Evolutionary conservation across 1,284 basidiomycete species (phyloP), one percentile per base, ranked within the genome.

Genomic region (Testicularia cyperi): DNA sequence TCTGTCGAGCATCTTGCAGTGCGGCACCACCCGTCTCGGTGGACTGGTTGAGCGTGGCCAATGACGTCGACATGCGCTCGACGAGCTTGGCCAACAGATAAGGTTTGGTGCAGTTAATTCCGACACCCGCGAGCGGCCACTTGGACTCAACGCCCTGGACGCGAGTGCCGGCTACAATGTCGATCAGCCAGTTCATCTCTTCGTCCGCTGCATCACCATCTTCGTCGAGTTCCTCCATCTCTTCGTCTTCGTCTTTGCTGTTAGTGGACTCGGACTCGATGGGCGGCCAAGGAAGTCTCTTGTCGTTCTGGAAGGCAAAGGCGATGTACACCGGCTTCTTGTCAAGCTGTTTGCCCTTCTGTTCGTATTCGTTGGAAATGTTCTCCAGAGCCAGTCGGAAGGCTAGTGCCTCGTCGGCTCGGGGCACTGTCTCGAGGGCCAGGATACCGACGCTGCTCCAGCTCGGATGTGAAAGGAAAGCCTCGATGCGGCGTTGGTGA

Each of bases 41-140:
- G 0, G 48, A 28, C 20, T 22, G 20, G 24, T 66, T 45, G 45
- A 56, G 55, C 14, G 34, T 41, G 18, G 23, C 28, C 13, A 64
- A 48, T 19, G 51, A 52, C 2, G 31, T 15, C n/a, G 58, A 61
- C 52, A 69, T 58, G 9, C 45, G 42, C 24, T 60, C 36, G 13
- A 52, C 48, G 14, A 71, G 46, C 41, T 34, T 49, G 12, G 37
- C 33, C 8, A 72, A 34, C 21, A 61, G 44, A 31, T 63, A 55
- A 0, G 66, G 60, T 44, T 72, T 72, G 23, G 70, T 72, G 49
- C 70, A 72, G 43, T 72, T 72, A 51, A 72, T 67, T 19, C 70
- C 70, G 20, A 72, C 37, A 6, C 68, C 70, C 6, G 40, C 39
- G 30, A 69, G 24, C 1, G 60, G 48, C 62, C 66, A 68, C 4